Evolutionary conservation across 495 filamentous ascomycete species (phyloP).

Genomic region (Podospora tetraspora): DNA sequence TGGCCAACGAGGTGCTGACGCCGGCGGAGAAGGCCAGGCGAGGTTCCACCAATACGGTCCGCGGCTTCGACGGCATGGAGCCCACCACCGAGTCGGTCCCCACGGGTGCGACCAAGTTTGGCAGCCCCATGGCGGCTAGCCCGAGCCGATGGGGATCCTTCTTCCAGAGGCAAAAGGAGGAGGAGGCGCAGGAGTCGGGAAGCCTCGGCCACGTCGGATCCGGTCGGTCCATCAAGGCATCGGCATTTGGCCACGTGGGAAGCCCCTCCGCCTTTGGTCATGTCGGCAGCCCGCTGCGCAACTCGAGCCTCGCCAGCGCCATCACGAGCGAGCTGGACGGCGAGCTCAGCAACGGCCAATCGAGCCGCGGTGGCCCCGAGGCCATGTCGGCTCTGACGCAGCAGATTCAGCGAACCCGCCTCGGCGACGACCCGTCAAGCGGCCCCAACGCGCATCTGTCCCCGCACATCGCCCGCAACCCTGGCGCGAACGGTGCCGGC

Average conservation of each 20-base stretch:
- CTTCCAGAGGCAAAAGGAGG: slow-evolving; percentile 70
- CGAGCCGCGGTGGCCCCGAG: slow-evolving; percentile 38
- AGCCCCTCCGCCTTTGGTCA: slow-evolving; percentile 62
- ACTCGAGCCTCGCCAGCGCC: slow-evolving; percentile 66
- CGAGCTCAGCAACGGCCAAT: slow-evolving; percentile 15
- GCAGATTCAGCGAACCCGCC: slow-evolving; percentile 55
- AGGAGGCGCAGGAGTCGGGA: slow-evolving; percentile 46
- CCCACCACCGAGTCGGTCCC: slow-evolving; percentile 44
- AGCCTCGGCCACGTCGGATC: slow-evolving; percentile 8
- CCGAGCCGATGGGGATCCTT: slow-evolving; percentile 83
- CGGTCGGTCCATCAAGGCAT: slow-evolving; percentile 39
- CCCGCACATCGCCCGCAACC: slow-evolving; percentile 30
- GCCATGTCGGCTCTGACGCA: slow-evolving; percentile 67
- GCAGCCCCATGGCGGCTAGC: slow-evolving; percentile 71
- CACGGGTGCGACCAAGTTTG: slow-evolving; percentile 58
- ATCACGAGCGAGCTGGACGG: slow-evolving; percentile 55
- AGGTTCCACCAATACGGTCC: slow-evolving; percentile 51
- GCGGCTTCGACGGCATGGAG: slow-evolving; percentile 50
- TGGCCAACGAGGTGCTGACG: slow-evolving; percentile 82
- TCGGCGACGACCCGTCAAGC: slow-evolving; percentile 39
- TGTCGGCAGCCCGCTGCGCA: slow-evolving; percentile 89
- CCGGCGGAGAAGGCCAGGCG: slow-evolving; percentile 83
- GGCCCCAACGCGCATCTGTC: slow-evolving; percentile 37
- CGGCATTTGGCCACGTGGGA: slow-evolving; percentile 27
- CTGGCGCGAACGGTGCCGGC: slow-evolving; percentile 24